Percentiles rank a stretch among this genome's conserved stretches.
Evolutionary conservation across 140 eudicot species (phyloP).

Genomic region (Stevia rebaudiana): DNA sequence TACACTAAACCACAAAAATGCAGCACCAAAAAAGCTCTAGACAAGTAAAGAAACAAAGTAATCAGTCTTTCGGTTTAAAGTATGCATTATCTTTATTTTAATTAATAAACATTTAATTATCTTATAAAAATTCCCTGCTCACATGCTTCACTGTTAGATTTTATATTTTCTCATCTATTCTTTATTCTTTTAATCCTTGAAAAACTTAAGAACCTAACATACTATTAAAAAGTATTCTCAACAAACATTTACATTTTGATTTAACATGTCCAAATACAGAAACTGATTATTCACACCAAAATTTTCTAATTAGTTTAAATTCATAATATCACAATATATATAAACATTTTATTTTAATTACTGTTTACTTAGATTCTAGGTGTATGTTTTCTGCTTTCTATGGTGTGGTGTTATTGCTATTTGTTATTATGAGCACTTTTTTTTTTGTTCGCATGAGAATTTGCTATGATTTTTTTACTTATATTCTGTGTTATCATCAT

Average conservation of each 20-base stretch:
- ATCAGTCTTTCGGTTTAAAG: background rate
- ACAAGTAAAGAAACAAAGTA: slow-evolving; percentile 2
- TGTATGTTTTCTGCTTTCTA: too few relatives aligned
- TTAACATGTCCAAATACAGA: background rate
- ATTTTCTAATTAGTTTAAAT: background rate
- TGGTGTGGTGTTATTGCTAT: too few relatives aligned
- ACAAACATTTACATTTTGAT: background rate
- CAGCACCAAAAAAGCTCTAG: background rate
- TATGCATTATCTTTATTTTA: background rate
- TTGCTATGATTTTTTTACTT: too few relatives aligned
- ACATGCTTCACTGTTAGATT: slow-evolving; percentile 16
- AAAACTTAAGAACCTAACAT: background rate
- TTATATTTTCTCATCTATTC: background rate
- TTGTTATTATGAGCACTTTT: too few relatives aligned
- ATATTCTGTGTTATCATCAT: too few relatives aligned
- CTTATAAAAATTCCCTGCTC: slow-evolving; percentile 2
- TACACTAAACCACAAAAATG: background rate
- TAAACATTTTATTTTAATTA: background rate
- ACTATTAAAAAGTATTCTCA: background rate
- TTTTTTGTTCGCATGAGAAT: too few relatives aligned
- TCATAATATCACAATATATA: background rate
- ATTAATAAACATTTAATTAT: background rate
- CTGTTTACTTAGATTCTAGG: too few relatives aligned
- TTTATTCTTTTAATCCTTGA: background rate
- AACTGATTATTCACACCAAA: background rate